Percentiles rank a stretch among this genome's conserved stretches.
Conservation (phyloP, 345 rosid genomes). For the Populus tremula region DNA sequence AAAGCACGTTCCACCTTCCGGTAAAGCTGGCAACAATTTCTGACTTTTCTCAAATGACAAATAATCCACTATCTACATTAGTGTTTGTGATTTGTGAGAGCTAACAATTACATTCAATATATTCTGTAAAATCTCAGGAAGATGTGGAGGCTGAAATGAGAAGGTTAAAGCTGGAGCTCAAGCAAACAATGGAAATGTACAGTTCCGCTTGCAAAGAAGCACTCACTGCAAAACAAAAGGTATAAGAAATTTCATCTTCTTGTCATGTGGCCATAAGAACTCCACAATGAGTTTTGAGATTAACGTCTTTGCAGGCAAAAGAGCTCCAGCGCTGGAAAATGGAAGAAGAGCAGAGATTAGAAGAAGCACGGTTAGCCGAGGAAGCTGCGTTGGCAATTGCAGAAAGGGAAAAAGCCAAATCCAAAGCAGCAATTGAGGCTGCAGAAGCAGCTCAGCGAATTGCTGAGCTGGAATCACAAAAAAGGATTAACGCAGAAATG, state of each 20-base stretch:
- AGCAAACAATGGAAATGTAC: conserved; percentile 97
- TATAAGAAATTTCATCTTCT: conserved; percentile 10
- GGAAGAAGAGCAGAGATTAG: conserved; percentile 70
- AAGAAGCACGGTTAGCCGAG: conserved; percentile 68
- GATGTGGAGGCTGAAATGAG: conserved; percentile 91
- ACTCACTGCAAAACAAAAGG: conserved; percentile 80
- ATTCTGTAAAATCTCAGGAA: conserved; percentile 36
- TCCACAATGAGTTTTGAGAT: background rate
- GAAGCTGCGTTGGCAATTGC: conserved; percentile 74
- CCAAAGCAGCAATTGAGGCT: conserved; percentile 76
- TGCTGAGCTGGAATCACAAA: conserved; percentile 73
- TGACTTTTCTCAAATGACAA: background rate
- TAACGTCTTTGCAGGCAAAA: conserved; percentile 46
- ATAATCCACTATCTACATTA: background rate
- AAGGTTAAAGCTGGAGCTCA: conserved; percentile 80
- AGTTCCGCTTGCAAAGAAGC: conserved; percentile 95
- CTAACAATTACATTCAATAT: background rate
- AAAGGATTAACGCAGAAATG: conserved; percentile 68
- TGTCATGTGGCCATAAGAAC: background rate
- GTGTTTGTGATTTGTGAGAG: background rate
- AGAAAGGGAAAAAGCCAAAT: conserved; percentile 78
- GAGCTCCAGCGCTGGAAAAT: conserved; percentile 80
- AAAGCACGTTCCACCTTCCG: background rate
- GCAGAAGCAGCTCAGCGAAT: conserved; percentile 87
- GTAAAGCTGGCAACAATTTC: background rate